phyloP scores from a whole-genome alignment of 148 eudicot genomes.

The Suaeda aralocaspica region DNA sequence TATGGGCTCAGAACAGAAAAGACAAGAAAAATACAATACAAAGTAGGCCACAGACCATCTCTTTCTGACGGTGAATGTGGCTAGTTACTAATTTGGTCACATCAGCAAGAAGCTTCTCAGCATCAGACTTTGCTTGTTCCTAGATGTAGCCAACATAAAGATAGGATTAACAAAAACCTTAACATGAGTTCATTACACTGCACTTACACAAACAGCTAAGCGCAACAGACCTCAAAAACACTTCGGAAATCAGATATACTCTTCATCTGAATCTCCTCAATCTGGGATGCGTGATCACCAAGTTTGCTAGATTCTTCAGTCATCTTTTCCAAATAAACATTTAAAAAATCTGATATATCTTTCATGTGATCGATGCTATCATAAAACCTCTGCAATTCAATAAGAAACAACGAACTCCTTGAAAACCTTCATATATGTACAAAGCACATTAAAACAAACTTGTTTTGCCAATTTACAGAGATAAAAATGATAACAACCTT shows the following conservation, averaged over 20 bases:
- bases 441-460: too few relatives aligned
- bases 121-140: conserved; percentile 77
- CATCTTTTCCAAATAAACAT: conserved; percentile 55
- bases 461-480: neutral
- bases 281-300: conserved; percentile 53
- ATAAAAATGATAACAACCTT: conserved; percentile 48
- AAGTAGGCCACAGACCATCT: conserved; percentile 48
- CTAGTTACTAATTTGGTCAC: conserved; percentile 63
- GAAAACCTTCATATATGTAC: neutral
- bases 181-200: neutral
- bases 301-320: conserved; percentile 57
- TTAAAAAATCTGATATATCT: conserved; percentile 51
- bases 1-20: neutral
- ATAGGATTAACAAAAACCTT: neutral
- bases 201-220: neutral
- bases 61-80: conserved; percentile 70
- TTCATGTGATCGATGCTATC: conserved; percentile 51
- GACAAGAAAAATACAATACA: neutral
- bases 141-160: conserved; percentile 21
- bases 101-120: conserved; percentile 85
- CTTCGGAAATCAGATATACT: conserved; percentile 68
- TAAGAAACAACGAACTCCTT: neutral
- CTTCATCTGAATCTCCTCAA: conserved; percentile 56
- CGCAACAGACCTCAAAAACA: conserved; percentile 59
- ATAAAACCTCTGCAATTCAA: conserved; percentile 59